These are phyloP conservation scores for Citeromyces hawaiiensis DNA, from an alignment of 1,139 yeast genomes.

Conservation along the genomic window DNA sequence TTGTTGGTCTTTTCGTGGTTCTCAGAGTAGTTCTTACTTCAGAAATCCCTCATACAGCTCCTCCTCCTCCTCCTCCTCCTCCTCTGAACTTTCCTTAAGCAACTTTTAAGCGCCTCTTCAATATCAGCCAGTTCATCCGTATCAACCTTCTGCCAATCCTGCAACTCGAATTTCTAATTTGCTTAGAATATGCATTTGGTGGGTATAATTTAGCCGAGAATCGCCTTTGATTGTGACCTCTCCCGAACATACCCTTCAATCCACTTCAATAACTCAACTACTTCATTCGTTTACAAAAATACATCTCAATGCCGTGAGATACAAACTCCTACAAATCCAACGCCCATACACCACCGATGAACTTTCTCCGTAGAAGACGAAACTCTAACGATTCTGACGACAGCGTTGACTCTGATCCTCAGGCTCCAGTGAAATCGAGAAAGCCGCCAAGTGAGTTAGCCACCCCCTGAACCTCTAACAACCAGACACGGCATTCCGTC, in stretches of 20 bases:
- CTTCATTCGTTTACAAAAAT: too few relatives aligned
- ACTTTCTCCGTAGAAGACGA: slow-evolving; percentile 8
- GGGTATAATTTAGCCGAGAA: too few relatives aligned
- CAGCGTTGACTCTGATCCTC: not conserved
- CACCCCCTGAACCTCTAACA: not conserved
- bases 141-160: slow-evolving; percentile 71
- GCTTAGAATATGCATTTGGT: too few relatives aligned
- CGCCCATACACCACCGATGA: not conserved
- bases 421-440: slow-evolving; percentile 31
- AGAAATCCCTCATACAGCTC: slow-evolving; percentile 58
- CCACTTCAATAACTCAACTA: too few relatives aligned
- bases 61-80: slow-evolving; percentile 24
- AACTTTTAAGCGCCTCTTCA: slow-evolving; percentile 39
- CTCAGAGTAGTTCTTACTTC: slow-evolving; percentile 62
- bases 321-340: too few relatives aligned
- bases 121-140: slow-evolving; percentile 50
- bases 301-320: too few relatives aligned
- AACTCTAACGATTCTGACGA: slow-evolving; percentile 20
- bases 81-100: slow-evolving; percentile 14
- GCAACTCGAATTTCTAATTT: slow-evolving; percentile 46
- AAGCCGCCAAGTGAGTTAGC: slow-evolving; percentile 36
- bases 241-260: too few relatives aligned
- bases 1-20: slow-evolving; percentile 70
- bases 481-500: slow-evolving; percentile 58
- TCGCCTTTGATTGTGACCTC: too few relatives aligned